A percentile compares a stretch with the other conserved stretches of the same genome.
Conservation (phyloP, 2,329 filamentous ascomycete species). For the Apiospora sp. region DNA sequence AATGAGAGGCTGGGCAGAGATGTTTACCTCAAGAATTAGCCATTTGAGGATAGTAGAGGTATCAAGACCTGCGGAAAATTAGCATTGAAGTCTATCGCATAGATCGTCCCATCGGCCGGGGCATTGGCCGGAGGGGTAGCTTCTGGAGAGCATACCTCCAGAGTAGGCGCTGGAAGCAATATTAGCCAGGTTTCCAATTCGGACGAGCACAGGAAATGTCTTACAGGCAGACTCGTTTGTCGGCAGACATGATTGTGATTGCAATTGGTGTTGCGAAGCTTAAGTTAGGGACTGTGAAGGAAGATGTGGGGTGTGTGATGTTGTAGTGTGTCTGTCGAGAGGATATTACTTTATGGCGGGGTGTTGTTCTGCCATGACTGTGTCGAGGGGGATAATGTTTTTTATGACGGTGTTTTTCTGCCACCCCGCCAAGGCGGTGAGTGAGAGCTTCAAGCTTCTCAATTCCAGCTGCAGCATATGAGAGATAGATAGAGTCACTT, state of each 20-base stretch:
- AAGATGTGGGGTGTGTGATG: not conserved
- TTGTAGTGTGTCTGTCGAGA: not conserved
- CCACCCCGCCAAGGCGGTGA: not conserved
- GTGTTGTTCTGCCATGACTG: not conserved
- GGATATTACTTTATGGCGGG: constrained; percentile 7
- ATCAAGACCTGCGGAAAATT: constrained; percentile 17
- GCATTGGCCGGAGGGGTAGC: constrained; percentile 13
- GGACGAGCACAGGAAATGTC: not conserved
- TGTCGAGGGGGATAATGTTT: not conserved
- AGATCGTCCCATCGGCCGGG: not conserved
- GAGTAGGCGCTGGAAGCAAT: constrained; percentile 35
- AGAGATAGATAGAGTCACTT: too few species aligned
- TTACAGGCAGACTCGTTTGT: constrained; percentile 33
- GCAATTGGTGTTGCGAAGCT: not conserved
- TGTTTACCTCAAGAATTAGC: constrained; percentile 43
- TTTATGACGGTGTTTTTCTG: constrained; percentile 4
- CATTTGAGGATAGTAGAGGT: constrained; percentile 48
- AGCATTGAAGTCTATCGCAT: not conserved
- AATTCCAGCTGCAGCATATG: not conserved
- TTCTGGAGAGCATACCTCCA: constrained; percentile 31
- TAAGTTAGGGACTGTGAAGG: not conserved
- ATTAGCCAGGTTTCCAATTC: not conserved
- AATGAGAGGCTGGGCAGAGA: not conserved
- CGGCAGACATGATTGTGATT: constrained; percentile 27
- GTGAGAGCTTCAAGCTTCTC: not conserved